These are phyloP conservation scores for Solanum megistacrolobum DNA, from an alignment of 257 asterid genomes.

Conservation along the genomic window DNA sequence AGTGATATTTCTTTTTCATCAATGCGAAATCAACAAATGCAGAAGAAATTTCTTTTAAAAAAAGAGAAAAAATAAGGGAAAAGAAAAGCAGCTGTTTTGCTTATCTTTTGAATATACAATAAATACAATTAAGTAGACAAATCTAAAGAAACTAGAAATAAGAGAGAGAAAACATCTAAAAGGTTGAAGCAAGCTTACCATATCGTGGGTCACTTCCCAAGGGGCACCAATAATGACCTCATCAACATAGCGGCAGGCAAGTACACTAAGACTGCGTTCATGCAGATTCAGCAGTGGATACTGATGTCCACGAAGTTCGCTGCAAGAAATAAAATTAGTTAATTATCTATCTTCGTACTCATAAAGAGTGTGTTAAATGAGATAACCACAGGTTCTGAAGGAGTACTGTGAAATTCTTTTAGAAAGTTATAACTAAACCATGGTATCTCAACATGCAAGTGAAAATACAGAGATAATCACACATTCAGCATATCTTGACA, in stretches of 20 bases:
- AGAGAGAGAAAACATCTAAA: background rate
- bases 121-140: background rate
- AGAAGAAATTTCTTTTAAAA: background rate
- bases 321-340: conserved; percentile 18
- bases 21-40: background rate
- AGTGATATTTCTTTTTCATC: background rate
- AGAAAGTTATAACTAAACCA: background rate
- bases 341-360: background rate
- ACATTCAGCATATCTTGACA: background rate
- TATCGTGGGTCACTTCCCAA: conserved; percentile 65
- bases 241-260: conserved; percentile 86
- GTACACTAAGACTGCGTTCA: conserved; percentile 88
- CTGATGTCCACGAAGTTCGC: conserved; percentile 64
- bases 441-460: background rate
- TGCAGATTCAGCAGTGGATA: conserved; percentile 88
- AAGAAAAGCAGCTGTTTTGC: background rate
- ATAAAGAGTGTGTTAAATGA: background rate
- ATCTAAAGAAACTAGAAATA: background rate
- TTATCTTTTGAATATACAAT: background rate
- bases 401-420: background rate
- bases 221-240: conserved; percentile 97
- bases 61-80: background rate
- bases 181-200: conserved; percentile 33
- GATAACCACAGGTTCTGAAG: background rate
- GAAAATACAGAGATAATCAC: background rate